A percentile compares a stretch with the other conserved stretches of the same genome.
These are phyloP conservation scores for Xylariaceae sp. DNA, from an alignment of 2,329 filamentous ascomycete species.

Conservation along the genomic window DNA sequence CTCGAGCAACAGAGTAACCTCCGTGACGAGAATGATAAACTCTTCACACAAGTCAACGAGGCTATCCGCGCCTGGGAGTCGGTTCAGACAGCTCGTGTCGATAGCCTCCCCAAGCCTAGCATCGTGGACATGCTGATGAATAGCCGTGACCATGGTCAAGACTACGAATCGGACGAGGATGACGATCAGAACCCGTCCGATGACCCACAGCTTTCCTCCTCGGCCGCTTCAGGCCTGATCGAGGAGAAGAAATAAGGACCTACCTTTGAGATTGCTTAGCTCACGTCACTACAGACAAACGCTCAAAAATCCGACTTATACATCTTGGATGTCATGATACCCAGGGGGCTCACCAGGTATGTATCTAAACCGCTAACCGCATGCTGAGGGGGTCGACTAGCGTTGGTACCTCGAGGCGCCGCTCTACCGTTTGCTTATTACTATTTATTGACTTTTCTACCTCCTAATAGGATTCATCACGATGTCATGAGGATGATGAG, in stretches of 20 bases:
- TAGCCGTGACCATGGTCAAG: conserved; percentile 15
- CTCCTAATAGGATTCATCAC: no score
- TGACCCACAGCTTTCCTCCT: not conserved
- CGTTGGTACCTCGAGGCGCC: no score
- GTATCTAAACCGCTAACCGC: no score
- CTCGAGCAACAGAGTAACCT: conserved; percentile 14
- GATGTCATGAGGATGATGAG: no score
- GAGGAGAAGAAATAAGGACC: not conserved
- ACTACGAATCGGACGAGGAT: conserved; percentile 9
- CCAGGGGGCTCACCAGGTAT: no score
- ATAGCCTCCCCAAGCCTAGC: conserved; percentile 9
- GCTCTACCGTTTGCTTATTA: no score
- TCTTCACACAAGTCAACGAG: conserved; percentile 12
- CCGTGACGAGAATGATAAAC: conserved; percentile 11
- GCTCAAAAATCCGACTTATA: no score
- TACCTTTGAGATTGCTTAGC: no score
- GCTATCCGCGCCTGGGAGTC: conserved; percentile 19
- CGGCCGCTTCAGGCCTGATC: not conserved
- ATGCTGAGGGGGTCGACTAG: no score
- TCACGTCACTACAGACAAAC: no score
- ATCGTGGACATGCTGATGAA: conserved; percentile 21
- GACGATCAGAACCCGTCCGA: not conserved
- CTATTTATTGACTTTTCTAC: no score
- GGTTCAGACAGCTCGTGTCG: conserved; percentile 11
- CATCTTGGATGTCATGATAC: no score